Conservation (phyloP, 345 rosid genomes). For the Dipteronia dyeriana region DNA sequence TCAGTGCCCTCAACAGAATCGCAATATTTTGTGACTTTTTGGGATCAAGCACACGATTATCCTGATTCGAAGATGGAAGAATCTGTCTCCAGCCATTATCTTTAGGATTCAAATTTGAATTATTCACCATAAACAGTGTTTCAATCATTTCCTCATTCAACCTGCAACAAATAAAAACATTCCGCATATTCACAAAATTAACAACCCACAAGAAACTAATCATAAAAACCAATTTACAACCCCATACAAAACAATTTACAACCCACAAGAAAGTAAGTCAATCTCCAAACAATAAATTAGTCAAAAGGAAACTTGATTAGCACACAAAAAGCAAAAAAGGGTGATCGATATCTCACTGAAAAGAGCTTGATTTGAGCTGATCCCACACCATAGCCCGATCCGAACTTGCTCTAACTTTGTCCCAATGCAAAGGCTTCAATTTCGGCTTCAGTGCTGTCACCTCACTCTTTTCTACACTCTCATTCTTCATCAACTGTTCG, state of each 20-base stretch:
- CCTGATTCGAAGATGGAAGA: slow-evolving; percentile 43
- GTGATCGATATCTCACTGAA: slow-evolving; percentile 62
- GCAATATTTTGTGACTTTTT: slow-evolving; percentile 93
- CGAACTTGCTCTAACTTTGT: slow-evolving; percentile 92
- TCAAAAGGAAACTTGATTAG: not conserved
- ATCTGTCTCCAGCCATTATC: slow-evolving; percentile 40
- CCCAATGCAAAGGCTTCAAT: slow-evolving; percentile 96
- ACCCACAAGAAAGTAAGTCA: not conserved
- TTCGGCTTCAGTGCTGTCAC: slow-evolving; percentile 58
- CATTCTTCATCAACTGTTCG: slow-evolving; percentile 29
- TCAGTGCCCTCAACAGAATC: slow-evolving; percentile 87
- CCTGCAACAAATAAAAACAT: slow-evolving; percentile 44
- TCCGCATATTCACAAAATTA: slow-evolving; percentile 15
- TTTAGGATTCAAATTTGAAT: slow-evolving; percentile 45
- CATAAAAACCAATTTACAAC: not conserved
- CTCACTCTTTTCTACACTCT: slow-evolving; percentile 34
- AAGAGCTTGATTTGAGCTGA: slow-evolving; percentile 83
- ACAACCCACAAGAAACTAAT: not conserved
- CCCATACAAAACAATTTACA: no score
- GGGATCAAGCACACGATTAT: slow-evolving; percentile 79
- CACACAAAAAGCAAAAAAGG: not conserved
- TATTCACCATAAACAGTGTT: slow-evolving; percentile 71
- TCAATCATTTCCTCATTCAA: slow-evolving; percentile 98
- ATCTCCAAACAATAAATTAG: not conserved
- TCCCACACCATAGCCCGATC: slow-evolving; percentile 97